Conservation (phyloP, 305 asterid species). For the Fraxinus paxiana region DNA sequence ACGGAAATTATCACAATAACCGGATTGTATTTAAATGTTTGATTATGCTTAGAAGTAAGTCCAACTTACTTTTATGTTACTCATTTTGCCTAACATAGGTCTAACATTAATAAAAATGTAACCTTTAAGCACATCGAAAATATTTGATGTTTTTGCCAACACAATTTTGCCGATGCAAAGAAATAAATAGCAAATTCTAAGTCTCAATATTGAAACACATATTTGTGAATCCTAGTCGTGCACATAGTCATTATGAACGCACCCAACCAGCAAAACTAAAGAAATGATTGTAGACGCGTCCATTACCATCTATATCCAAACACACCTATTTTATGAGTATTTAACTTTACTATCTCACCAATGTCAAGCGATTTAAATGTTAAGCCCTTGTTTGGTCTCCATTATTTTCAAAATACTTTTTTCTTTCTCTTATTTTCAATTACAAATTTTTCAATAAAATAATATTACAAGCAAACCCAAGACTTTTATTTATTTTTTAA, state of each 20-base stretch:
- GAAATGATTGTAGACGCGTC: neutral
- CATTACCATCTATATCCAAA: neutral
- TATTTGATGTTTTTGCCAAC: neutral
- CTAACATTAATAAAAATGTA: neutral
- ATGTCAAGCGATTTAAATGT: neutral
- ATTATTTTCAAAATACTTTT: too few species aligned
- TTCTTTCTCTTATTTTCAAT: too few species aligned
- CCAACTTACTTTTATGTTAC: neutral
- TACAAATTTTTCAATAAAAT: too few species aligned
- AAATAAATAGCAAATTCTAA: neutral
- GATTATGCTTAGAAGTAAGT: neutral
- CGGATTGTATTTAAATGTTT: neutral
- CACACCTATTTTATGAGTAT: neutral
- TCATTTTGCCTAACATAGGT: neutral
- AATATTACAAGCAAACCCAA: too few species aligned
- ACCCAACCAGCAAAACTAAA: neutral
- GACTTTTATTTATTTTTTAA: too few species aligned
- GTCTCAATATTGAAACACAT: neutral
- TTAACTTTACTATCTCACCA: neutral
- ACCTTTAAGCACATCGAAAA: neutral
- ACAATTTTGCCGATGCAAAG: neutral
- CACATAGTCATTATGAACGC: neutral
- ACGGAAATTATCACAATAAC: neutral
- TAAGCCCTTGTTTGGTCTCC: neutral
- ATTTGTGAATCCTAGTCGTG: neutral